Base-by-base conservation (phyloP, 2,329 filamentous ascomycete genomes). In the Aspergillus tubingensis region DNA sequence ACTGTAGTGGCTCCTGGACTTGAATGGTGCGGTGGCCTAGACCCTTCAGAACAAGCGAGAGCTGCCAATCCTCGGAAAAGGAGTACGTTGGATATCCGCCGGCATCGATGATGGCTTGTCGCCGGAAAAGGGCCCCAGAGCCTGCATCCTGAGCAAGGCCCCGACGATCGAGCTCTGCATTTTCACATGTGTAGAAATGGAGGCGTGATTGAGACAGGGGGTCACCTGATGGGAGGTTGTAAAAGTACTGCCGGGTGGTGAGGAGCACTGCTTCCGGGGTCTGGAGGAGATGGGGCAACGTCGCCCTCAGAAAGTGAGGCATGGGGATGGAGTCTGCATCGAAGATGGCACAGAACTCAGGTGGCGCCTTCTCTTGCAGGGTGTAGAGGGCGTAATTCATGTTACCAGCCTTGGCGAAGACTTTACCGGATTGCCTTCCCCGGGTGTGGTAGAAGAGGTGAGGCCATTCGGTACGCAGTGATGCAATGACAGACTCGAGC, bases 361-460 rank as follows among this genome's bases (percentile, higher is more conserved):
- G 68, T 6, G 64, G 66, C 2, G 53, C 50, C 13, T 68, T 63
- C 10, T 60, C 62, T 52, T 68, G 72, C 21, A 70, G 49, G 3
- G 58, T 62, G 17, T 60, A 70, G 25, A 76, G 61, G 8, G 73
- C 73, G 54, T 72, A 71, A 51, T 76, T 76, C 21, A 78, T 61
- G 50, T 78, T 78, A 4, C 72, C 76, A 11, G 76, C 71, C 66
- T 78, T 78, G 36, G 72, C 70, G 41, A 74, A 74, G 0, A 71
- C 70, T 38, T 65, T 59, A 1, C 68, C 67, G 5, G 69, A 68
- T 13, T 70, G 69, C 52, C 83, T 83, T 38, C 77, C 74, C 15
- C 83, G 81, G 2, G 83, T 79, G 68, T 82, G 79, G 71, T 86
- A 86, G 64, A 77, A 79, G 7, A 85, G 69, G 60, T 86, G 85